These are phyloP conservation scores for Annulohypoxylon stygium DNA, from an alignment of 495 filamentous ascomycete genomes.

Conservation along the genomic window DNA sequence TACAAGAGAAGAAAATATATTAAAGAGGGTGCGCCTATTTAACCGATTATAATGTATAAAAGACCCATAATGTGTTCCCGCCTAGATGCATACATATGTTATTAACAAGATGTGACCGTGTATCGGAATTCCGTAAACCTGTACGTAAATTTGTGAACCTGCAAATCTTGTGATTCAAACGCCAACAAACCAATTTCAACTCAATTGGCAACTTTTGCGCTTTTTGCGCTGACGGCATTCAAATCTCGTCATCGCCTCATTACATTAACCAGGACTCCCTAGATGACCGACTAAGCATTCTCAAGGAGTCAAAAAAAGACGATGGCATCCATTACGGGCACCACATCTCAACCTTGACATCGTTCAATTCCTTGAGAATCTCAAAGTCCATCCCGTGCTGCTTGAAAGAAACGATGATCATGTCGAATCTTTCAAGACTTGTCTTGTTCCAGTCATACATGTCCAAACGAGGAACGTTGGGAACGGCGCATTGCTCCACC, in stretches of 20 bases:
- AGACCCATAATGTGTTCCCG: background rate
- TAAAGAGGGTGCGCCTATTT: slow-evolving; percentile 7
- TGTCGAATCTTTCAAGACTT: slow-evolving; percentile 50
- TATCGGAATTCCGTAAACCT: background rate
- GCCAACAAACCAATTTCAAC: slow-evolving; percentile 7
- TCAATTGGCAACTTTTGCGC: slow-evolving; percentile 7
- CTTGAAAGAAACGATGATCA: slow-evolving; percentile 51
- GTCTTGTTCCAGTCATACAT: slow-evolving; percentile 45
- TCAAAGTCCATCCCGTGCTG: slow-evolving; percentile 51
- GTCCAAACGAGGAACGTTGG: slow-evolving; percentile 38
- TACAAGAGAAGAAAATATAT: background rate
- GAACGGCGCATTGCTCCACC: slow-evolving; percentile 49
- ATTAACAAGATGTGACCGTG: background rate
- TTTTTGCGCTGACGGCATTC: no score
- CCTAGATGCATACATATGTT: slow-evolving; percentile 19
- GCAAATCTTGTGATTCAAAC: background rate
- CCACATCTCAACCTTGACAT: slow-evolving; percentile 49
- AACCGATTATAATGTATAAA: background rate
- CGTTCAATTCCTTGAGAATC: slow-evolving; percentile 39
- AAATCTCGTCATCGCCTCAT: background rate
- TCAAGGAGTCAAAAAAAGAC: background rate
- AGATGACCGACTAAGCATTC: background rate
- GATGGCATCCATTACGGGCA: slow-evolving; percentile 32
- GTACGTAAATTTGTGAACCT: no score
- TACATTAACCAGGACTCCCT: background rate